phyloP scores from a whole-genome alignment of 2,329 filamentous ascomycete species.

The Botrytis pseudocinerea region DNA sequence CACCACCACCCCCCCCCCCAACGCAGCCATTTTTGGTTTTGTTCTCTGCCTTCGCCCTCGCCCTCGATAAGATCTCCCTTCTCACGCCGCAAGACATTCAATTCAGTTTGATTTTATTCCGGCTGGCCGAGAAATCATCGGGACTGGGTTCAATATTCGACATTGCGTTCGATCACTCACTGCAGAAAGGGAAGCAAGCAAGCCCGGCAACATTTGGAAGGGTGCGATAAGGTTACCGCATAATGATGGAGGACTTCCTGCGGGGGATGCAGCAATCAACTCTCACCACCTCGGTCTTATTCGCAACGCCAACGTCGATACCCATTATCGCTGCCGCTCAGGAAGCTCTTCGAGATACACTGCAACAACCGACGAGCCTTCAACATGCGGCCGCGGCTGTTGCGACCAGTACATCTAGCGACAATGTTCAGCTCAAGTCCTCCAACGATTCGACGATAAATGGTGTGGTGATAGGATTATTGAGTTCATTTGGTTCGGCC shows the following conservation, averaged over 20 bases:
- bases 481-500: constrained; percentile 92
- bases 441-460: constrained; percentile 50
- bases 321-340: constrained; percentile 19
- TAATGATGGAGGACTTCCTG: constrained; percentile 32
- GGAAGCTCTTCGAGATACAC: constrained; percentile 20
- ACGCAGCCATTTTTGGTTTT: neutral
- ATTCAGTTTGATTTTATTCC: constrained; percentile 2
- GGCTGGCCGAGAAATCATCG: constrained; percentile 22
- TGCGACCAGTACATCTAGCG: neutral
- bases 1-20: constrained; percentile 1
- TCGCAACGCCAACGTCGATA: constrained; percentile 24
- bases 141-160: constrained; percentile 6
- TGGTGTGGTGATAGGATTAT: constrained; percentile 90
- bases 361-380: constrained; percentile 11
- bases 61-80: neutral
- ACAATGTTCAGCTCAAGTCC: constrained; percentile 9
- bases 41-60: neutral
- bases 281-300: constrained; percentile 30
- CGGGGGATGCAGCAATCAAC: constrained; percentile 30
- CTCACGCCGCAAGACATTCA: neutral
- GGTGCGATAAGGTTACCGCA: constrained; percentile 21
- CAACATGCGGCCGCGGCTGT: neutral
- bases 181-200: neutral
- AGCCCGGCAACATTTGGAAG: constrained; percentile 7
- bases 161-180: neutral